Base-by-base conservation (phyloP, 106 monocot genomes). In the Platanthera zijinensis region DNA sequence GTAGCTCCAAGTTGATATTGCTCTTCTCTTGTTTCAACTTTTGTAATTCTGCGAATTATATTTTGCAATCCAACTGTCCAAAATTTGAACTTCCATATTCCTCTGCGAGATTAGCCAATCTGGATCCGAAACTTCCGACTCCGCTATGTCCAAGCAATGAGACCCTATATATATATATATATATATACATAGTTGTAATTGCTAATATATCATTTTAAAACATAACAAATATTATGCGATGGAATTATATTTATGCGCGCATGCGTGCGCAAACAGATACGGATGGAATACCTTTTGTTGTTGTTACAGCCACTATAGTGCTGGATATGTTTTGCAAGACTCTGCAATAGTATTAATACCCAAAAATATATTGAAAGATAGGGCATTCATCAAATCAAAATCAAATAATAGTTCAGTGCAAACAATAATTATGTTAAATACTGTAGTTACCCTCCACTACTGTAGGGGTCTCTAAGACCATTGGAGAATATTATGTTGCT, bases 401-500 rank as follows among this genome's bases (percentile, higher is more conserved):
- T 62, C 17, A 62, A 53, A 4, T 53, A 17, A 57, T 18, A 57
- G 5, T 17, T 57, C 18, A 17, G 18, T 14, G 57, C 3, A 57
- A 57, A 57, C 5, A 15, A 57, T 17, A 57, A 5, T 57, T 57
- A 57, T 14, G 15, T 57, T 57, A 57, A 18, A 7, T 17, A 57
- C 4, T 59, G 59, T 45, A 47, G 72, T 57, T 75, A 88, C 88
- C 88, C 88, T 77, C 85, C 88, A 57, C 85, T 88, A 69, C 88
- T 85, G 71, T 80, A 85, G 5, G 88, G 88, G 61, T 88, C 88
- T 73, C 72, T 85, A 69, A 88, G 77, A 32, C 85, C 88, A 76
- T 88, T 88, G 52, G 88, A 85, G 73, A 88, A 88, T 45, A 88
- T 80, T 8, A 88, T 82, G 82, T 88, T 84, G 71, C 88, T 88